These are phyloP conservation scores for Leccinum boreale DNA, from an alignment of 768 basidiomycete genomes.

Conservation along the genomic window DNA sequence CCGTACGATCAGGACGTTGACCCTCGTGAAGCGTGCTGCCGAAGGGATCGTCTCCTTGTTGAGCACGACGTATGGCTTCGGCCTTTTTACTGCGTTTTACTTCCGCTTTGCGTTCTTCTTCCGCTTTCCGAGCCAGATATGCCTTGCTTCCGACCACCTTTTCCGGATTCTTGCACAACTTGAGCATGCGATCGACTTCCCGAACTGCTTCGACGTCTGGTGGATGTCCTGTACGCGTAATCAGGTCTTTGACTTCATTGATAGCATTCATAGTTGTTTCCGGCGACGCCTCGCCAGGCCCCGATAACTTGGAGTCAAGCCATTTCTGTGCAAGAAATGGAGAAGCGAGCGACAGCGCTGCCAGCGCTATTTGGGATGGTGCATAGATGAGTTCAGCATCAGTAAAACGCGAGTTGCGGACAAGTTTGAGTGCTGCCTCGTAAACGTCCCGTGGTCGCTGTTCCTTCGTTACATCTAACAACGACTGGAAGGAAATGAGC, in stretches of 20 bases:
- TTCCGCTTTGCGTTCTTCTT: constrained; percentile 65
- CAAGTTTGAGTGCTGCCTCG: constrained; percentile 60
- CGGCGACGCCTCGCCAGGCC: constrained; percentile 8
- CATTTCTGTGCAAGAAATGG: constrained; percentile 61
- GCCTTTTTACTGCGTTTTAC: constrained; percentile 68
- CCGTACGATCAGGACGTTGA: constrained; percentile 25
- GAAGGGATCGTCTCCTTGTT: constrained; percentile 67
- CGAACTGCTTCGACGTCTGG: constrained; percentile 84
- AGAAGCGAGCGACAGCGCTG: constrained; percentile 65
- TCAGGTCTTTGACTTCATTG: constrained; percentile 50
- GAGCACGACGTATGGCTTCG: constrained; percentile 40
- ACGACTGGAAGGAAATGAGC: constrained; percentile 41
- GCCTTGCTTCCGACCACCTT: constrained; percentile 89
- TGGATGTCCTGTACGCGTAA: constrained; percentile 50
- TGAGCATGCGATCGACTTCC: constrained; percentile 83
- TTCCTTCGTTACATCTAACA: constrained; percentile 49
- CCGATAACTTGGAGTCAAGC: constrained; percentile 42
- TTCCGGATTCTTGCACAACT: constrained; percentile 92
- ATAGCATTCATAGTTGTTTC: constrained; percentile 32
- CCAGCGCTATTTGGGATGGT: constrained; percentile 91
- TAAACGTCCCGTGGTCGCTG: constrained; percentile 53
- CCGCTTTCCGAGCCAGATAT: constrained; percentile 67
- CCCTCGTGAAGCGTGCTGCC: constrained; percentile 48
- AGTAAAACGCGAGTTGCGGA: constrained; percentile 81
- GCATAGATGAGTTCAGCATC: constrained; percentile 90